Evolutionary conservation across 768 basidiomycete species (phyloP), one percentile per base, ranked within the genome.

Genomic region (Suillus fuscotomentosus): DNA sequence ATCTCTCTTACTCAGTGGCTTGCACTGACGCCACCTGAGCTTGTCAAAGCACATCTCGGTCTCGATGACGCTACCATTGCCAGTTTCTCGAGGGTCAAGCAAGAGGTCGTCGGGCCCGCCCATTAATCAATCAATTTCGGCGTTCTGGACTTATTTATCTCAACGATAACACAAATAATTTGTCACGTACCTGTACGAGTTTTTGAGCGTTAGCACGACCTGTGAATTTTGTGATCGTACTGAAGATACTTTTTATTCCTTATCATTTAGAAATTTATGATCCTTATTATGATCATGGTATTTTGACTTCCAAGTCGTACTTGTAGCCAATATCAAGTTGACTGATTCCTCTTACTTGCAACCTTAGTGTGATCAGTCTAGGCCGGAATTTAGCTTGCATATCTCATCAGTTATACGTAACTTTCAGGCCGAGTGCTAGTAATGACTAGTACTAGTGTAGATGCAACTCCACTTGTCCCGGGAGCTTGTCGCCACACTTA

Each of bases 41-140:
- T 89, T 13, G 86, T 89, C 39, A 86, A 86, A 70, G 85, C 84
- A 0, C 85, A 88, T 67, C 81, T 89, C n/a, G 78, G 78, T 34
- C 69, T 89, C 55, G 81, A 83, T 11, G 82, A 85, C 31, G 82
- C 81, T 22, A 77, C 80, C 9, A 82, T 89, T 51, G 72, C 78
- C 4, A 75, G 77, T 10, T 76, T 89, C 48, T 83, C 78, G 66
- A 84, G 78, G 69, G 80, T 78, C n/a, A 86, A 88, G 72, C 77
- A 79, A 42, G 75, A 72, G 36, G 76, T 88, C 15, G 83, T 86
- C 17, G 80, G 80, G 11, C 70, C 73, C 4, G 60, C 60, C 15
- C 3, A 48, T 60, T 62, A 62, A 39, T 20, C 55, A 20, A 36
- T 20, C 55, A 20, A 36, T 20, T 1, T 13, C 27, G 15, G 34